Conservation (phyloP, 441 rosid species). For the Isatis lusitanica region DNA sequence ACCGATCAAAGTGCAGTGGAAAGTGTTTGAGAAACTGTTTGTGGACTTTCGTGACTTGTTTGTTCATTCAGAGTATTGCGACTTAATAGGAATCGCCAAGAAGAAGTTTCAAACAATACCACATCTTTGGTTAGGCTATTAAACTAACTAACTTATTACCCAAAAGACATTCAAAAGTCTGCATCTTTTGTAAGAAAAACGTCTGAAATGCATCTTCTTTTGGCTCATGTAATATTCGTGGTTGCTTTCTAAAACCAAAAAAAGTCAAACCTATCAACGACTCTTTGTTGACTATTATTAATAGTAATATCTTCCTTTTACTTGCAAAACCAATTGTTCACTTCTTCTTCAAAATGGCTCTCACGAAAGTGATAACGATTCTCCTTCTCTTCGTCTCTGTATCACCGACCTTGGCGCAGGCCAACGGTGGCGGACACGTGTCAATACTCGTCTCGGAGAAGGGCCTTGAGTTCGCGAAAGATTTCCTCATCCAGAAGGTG, state of each 20-base stretch:
- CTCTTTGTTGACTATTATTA: slow-evolving; percentile 10
- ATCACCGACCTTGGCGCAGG: slow-evolving; percentile 40
- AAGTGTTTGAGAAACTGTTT: slow-evolving; percentile 78
- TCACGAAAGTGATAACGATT: slow-evolving; percentile 27
- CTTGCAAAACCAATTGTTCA: neutral
- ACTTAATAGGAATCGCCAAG: slow-evolving; percentile 65
- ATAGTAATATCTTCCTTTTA: neutral
- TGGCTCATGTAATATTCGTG: slow-evolving; percentile 24
- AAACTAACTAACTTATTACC: neutral
- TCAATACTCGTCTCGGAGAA: slow-evolving; percentile 48
- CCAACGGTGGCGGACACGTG: slow-evolving; percentile 45
- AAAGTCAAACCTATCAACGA: slow-evolving; percentile 22
- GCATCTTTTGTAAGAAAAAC: slow-evolving; percentile 26
- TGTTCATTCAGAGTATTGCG: slow-evolving; percentile 58
- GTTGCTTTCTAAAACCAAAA: neutral
- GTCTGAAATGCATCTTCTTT: slow-evolving; percentile 11
- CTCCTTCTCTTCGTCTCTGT: slow-evolving; percentile 35
- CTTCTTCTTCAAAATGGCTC: slow-evolving; percentile 34
- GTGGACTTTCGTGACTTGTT: slow-evolving; percentile 85
- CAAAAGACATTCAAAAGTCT: slow-evolving; percentile 7
- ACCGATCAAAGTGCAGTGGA: slow-evolving; percentile 75
- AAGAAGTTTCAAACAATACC: slow-evolving; percentile 80
- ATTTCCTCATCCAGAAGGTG: slow-evolving; percentile 51
- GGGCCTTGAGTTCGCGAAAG: slow-evolving; percentile 72
- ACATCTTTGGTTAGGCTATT: slow-evolving; percentile 67